Base-by-base conservation (phyloP, 441 rosid genomes). In the Biscutella auriculata region DNA sequence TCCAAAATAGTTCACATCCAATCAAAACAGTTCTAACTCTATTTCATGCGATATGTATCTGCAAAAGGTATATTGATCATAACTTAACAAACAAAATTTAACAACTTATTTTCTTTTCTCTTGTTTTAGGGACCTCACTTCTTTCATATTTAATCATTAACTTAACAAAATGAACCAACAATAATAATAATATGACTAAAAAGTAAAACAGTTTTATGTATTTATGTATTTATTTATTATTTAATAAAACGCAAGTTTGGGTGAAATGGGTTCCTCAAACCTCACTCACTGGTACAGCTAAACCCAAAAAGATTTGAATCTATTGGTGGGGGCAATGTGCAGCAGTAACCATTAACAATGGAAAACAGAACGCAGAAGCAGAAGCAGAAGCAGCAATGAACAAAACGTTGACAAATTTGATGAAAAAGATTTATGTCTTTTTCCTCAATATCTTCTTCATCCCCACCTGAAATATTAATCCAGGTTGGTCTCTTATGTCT, bases 401-500 rank as follows among this genome's bases (percentile, higher is more conserved):
- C 71, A 60, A 46, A 30, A 19, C 32, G 57, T 67, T 67, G 66
- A 67, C 60, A 67, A n/a, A n/a, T n/a, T 4, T 43, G 14, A 29
- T 66, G 61, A 53, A 51, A 80, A 84, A 77, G 79, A 76, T 77
- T 65, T 77, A 21, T 53, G 63, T 79, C 74, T 82, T 85, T 79
- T 59, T 63, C 67, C 62, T 67, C 61, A 72, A 43, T 59, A 60
- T 67, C 52, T 46, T 71, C 68, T 73, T 80, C 67, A 69, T n/a
- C 62, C 62, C 66, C 56, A 67, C 66, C 62, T 60, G 66, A 60
- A 53, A 60, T n/a, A n/a, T n/a, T n/a, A 58, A 46, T 67, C 62
- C 66, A 67, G 66, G 66, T 60, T 67, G 71, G 62, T 60, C 36
- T 53, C 62, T 60, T 46, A 53, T 34, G 11, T n/a, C n/a, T n/a